These are phyloP conservation scores for Penicillium diatomitis DNA, from an alignment of 495 filamentous ascomycete species.

Conservation along the genomic window DNA sequence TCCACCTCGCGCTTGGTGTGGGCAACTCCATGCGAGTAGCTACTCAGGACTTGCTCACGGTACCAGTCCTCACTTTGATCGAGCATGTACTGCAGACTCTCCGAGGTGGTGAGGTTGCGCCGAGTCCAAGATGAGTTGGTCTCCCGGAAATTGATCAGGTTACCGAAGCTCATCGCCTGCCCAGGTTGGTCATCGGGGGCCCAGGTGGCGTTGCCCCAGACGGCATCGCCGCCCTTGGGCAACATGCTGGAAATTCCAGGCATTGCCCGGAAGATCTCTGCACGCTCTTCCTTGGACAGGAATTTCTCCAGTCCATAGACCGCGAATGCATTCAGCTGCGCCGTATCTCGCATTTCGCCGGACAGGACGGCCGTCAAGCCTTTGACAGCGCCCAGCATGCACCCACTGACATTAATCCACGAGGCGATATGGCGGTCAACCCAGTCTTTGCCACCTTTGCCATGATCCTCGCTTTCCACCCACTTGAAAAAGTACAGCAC, in stretches of 20 bases:
- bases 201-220: slow-evolving; percentile 87
- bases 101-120: slow-evolving; percentile 69
- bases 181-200: slow-evolving; percentile 79
- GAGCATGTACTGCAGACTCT: slow-evolving; percentile 69
- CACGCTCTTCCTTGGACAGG: slow-evolving; percentile 76
- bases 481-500: slow-evolving; percentile 96
- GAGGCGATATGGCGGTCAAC: slow-evolving; percentile 83
- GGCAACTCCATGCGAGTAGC: slow-evolving; percentile 85
- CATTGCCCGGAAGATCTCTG: slow-evolving; percentile 94
- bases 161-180: slow-evolving; percentile 64
- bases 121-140: slow-evolving; percentile 52
- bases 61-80: slow-evolving; percentile 81
- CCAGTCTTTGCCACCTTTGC: slow-evolving; percentile 77
- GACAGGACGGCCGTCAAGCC: slow-evolving; percentile 84
- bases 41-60: slow-evolving; percentile 52
- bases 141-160: slow-evolving; percentile 77
- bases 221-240: slow-evolving; percentile 85
- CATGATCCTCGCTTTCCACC: slow-evolving; percentile 74
- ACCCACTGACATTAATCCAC: slow-evolving; percentile 97
- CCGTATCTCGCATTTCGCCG: slow-evolving; percentile 97
- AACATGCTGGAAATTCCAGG: slow-evolving; percentile 94
- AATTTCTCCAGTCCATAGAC: slow-evolving; percentile 97
- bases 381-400: slow-evolving; percentile 94
- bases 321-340: slow-evolving; percentile 93
- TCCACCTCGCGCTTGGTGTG: slow-evolving; percentile 74